A percentile compares a stretch with the other conserved stretches of the same genome.
Conservation (phyloP, 2,329 filamentous ascomycete species). For the Epichloe hybrida region DNA sequence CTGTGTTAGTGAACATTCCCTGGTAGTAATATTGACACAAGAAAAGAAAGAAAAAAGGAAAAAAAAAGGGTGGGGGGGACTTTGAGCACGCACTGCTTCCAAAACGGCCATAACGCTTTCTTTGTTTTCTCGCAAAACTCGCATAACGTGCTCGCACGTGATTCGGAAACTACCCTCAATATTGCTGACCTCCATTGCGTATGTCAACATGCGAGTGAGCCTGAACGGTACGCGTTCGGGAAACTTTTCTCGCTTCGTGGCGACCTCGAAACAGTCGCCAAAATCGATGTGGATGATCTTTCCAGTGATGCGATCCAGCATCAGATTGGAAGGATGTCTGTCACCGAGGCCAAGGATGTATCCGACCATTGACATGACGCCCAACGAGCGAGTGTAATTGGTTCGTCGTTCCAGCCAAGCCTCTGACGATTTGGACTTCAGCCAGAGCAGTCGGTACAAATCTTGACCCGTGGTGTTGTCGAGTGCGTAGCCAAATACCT, state of each 20-base stretch:
- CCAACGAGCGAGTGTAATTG: slow-evolving; percentile 95
- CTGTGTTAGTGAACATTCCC: neutral
- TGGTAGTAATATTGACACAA: neutral
- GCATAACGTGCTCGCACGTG: slow-evolving; percentile 97
- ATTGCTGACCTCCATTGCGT: slow-evolving; percentile 99
- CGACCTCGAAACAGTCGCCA: slow-evolving; percentile 97
- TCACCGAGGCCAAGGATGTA: slow-evolving; percentile 96
- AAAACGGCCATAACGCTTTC: slow-evolving; percentile 97
- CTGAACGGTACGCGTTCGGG: slow-evolving; percentile 96
- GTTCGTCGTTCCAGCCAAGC: slow-evolving; percentile 94
- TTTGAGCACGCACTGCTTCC: slow-evolving; percentile 65
- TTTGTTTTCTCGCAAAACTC: slow-evolving; percentile 90
- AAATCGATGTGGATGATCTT: slow-evolving; percentile 99
- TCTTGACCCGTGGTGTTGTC: slow-evolving; percentile 99
- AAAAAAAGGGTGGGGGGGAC: too few relatives aligned
- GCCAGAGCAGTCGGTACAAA: slow-evolving; percentile 92
- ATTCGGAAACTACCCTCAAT: slow-evolving; percentile 98
- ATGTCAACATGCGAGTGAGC: slow-evolving; percentile 95
- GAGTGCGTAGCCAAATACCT: slow-evolving; percentile 96
- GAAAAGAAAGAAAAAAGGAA: neutral
- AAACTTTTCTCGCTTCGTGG: slow-evolving; percentile 99
- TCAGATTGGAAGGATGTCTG: slow-evolving; percentile 92
- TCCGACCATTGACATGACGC: slow-evolving; percentile 99
- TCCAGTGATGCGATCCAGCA: slow-evolving; percentile 90
- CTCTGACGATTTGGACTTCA: slow-evolving; percentile 97